Evolutionary conservation across 768 basidiomycete genomes (phyloP), one percentile per base, ranked within the genome.

Genomic region (Terana coerulea): DNA sequence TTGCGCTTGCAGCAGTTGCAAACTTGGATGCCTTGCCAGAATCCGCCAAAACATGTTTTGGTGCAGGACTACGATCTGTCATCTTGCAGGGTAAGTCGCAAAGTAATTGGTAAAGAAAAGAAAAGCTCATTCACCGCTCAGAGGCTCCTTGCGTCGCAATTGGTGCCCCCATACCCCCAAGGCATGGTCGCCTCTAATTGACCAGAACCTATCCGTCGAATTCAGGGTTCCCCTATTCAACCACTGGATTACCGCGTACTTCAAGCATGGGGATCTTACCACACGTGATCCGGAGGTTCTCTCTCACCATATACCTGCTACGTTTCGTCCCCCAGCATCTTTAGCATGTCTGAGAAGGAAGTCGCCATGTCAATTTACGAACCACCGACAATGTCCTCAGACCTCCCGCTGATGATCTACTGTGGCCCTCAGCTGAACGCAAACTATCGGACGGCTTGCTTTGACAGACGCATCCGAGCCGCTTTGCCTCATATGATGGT

Each of bases 171-270:
- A 49, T 56, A 61, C 66, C 0, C 35, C 52, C 3, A 52, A 62
- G 28, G 54, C 55, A n/a, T 71, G 65, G 64, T 33, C 55, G 2
- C 67, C 68, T 0, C 44, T 64, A 0, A 12, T 54, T 0, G 68
- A 67, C 31, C 53, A 51, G 3, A 58, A 49, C 6, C 60, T 72
- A 3, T 65, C 68, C 8, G 47, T 49, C 6, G 45, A 51, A 0
- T 50, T 50, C 12, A 64, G 59, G 5, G 25, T 59, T 15, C 54
- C 51, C 3, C 55, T 59, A 6, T 67, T 67, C 48, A 47, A 42
- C 15, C 63, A 63, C 35, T 69, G 68, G 66, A 40, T 66, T 12
- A 67, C 67, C 0, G 48, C 57, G 1, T 72, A 71, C 52, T 72
- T 67, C 53, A 55, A 68, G 14, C 69, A 73, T 35, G 56, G 58